Percentiles rank a stretch among this genome's conserved stretches.
These are phyloP conservation scores for Hansenula lynferdii DNA, from an alignment of 1,139 yeast genomes.

Conservation along the genomic window DNA sequence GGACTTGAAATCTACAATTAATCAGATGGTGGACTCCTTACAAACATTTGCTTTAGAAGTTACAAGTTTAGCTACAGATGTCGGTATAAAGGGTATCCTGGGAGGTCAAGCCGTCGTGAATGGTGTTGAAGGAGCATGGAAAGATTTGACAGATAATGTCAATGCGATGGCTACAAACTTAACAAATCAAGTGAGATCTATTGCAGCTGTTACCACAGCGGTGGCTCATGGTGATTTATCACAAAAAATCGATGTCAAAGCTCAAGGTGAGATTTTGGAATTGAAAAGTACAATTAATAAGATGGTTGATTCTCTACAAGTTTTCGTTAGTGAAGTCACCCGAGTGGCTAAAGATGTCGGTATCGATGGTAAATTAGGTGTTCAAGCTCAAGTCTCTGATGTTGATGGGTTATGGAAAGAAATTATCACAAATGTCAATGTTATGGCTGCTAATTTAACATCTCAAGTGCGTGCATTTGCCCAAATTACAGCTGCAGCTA, in stretches of 20 bases:
- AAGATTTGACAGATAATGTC: conserved; percentile 82
- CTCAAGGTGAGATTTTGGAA: conserved; percentile 81
- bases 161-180: conserved; percentile 88
- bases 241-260: conserved; percentile 74
- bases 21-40: conserved; percentile 89
- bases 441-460: conserved; percentile 87
- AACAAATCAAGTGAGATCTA: conserved; percentile 84
- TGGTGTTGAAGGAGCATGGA: conserved; percentile 87
- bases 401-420: conserved; percentile 91
- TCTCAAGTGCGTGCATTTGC: conserved; percentile 92
- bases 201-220: conserved; percentile 87
- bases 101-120: conserved; percentile 88
- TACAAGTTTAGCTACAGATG: conserved; percentile 83
- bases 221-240: conserved; percentile 85
- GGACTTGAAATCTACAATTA: conserved; percentile 82
- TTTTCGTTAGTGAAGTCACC: conserved; percentile 83
- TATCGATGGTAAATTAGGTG: conserved; percentile 86
- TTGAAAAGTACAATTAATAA: conserved; percentile 74
- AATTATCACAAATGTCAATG: conserved; percentile 82
- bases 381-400: conserved; percentile 84
- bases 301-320: conserved; percentile 87
- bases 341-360: conserved; percentile 90
- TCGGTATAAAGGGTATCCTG: conserved; percentile 81
- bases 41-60: conserved; percentile 87
- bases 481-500: conserved; percentile 88